Percentiles rank a stretch among this genome's conserved stretches.
Evolutionary conservation across 495 filamentous ascomycete species (phyloP).

Genomic region (Lasiosphaeriaceae sp.): DNA sequence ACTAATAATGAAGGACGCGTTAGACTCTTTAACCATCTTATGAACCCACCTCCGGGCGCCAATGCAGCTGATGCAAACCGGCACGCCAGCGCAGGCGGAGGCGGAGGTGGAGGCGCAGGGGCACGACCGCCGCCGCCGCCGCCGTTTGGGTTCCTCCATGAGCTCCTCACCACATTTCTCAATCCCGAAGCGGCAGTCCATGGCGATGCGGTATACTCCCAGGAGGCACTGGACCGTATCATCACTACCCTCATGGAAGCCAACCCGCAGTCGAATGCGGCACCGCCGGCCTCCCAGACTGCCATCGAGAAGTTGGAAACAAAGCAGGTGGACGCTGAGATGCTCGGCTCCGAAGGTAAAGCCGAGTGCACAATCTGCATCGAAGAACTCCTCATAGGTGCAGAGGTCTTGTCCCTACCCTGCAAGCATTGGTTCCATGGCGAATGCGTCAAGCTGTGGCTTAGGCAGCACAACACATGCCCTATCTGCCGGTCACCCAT

Average conservation of each 20-base stretch:
- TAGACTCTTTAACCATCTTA: constrained; percentile 17
- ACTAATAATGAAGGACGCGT: constrained; percentile 3
- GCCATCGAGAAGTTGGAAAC: constrained; percentile 73
- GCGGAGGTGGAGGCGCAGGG: too few species aligned
- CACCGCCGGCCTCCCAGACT: constrained; percentile 71
- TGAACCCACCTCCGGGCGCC: constrained; percentile 6
- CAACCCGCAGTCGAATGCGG: constrained; percentile 67
- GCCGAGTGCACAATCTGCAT: constrained; percentile 93
- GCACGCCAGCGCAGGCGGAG: constrained; percentile 1
- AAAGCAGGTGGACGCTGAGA: constrained; percentile 59
- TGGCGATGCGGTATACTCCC: constrained; percentile 87
- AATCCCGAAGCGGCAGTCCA: constrained; percentile 53
- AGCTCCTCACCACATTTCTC: constrained; percentile 50
- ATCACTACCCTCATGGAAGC: constrained; percentile 85
- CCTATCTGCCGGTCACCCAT: constrained; percentile 83
- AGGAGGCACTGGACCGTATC: constrained; percentile 87
- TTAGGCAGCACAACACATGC: constrained; percentile 85
- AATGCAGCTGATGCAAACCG: constrained; percentile 4
- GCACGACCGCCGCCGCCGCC: too few species aligned
- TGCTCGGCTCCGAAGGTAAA: constrained; percentile 57
- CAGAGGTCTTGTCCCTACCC: constrained; percentile 73
- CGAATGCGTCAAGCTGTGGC: constrained; percentile 71
- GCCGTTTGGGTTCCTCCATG: constrained; percentile 24
- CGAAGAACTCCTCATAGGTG: constrained; percentile 71
- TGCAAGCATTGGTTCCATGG: constrained; percentile 93